These are phyloP conservation scores for Ascochyta viciae-villosae DNA, from an alignment of 2,329 filamentous ascomycete species.

Conservation along the genomic window DNA sequence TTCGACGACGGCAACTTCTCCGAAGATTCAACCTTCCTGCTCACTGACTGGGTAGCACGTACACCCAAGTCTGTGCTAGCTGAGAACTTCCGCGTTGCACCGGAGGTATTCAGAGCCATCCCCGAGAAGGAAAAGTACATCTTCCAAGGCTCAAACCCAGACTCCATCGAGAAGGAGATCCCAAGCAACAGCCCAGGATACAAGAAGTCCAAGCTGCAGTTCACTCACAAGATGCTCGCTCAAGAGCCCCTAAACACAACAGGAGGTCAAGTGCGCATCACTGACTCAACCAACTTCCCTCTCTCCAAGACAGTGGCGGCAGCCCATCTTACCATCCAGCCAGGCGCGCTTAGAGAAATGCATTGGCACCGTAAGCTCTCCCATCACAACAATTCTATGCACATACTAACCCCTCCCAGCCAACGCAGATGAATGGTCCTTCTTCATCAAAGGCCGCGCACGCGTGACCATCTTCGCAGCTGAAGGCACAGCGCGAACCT, in stretches of 20 bases:
- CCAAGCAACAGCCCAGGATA: slow-evolving; percentile 64
- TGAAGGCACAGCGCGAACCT: slow-evolving; percentile 73
- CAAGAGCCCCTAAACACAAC: slow-evolving; percentile 71
- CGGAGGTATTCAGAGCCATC: slow-evolving; percentile 73
- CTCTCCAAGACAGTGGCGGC: slow-evolving; percentile 76
- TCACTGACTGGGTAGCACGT: slow-evolving; percentile 77
- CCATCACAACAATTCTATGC: too few species aligned
- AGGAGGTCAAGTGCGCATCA: slow-evolving; percentile 75
- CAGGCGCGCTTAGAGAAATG: slow-evolving; percentile 77
- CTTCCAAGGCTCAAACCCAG: slow-evolving; percentile 72
- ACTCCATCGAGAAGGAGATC: slow-evolving; percentile 69
- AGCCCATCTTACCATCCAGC: slow-evolving; percentile 73
- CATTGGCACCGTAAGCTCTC: slow-evolving; percentile 71
- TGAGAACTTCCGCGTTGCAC: slow-evolving; percentile 77
- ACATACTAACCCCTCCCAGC: slow-evolving; percentile 21
- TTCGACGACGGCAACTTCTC: slow-evolving; percentile 67
- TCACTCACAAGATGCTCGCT: slow-evolving; percentile 74
- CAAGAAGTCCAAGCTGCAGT: slow-evolving; percentile 71
- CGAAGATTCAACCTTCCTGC: slow-evolving; percentile 73
- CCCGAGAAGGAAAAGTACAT: slow-evolving; percentile 76
- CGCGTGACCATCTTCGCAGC: slow-evolving; percentile 77
- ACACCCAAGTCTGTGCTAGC: slow-evolving; percentile 74
- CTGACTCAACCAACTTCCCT: slow-evolving; percentile 78
- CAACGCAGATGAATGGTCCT: slow-evolving; percentile 80
- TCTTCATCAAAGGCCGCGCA: slow-evolving; percentile 75